Evolutionary conservation across 1,284 basidiomycete species (phyloP).

Genomic region (Agaricales sp.): DNA sequence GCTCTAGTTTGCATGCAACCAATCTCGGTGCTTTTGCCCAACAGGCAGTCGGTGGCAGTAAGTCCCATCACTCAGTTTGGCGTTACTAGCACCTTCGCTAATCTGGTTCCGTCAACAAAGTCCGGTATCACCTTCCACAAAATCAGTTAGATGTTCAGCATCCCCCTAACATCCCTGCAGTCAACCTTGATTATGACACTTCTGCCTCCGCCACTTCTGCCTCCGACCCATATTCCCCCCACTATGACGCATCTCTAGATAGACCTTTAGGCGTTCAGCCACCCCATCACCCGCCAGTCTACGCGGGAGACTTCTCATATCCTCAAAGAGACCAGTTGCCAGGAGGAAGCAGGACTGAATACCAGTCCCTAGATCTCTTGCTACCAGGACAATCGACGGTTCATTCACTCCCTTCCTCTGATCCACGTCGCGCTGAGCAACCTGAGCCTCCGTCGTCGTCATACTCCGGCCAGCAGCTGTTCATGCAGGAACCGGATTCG

Average conservation of each 20-base stretch:
- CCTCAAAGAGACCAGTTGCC: neutral
- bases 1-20: slow-evolving; percentile 61
- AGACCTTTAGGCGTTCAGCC: neutral
- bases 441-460: neutral
- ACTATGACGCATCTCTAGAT: neutral
- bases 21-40: slow-evolving; percentile 43
- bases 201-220: neutral
- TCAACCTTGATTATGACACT: slow-evolving; percentile 34
- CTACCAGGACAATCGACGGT: neutral
- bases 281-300: neutral
- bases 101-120: slow-evolving; percentile 42
- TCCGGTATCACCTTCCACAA: slow-evolving; percentile 47
- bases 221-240: neutral
- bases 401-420: neutral
- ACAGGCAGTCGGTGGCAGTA: slow-evolving; percentile 33
- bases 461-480: neutral
- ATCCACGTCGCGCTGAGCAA: neutral
- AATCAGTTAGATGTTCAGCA: slow-evolving; percentile 39
- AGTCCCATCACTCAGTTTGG: slow-evolving; percentile 32
- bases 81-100: slow-evolving; percentile 27
- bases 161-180: slow-evolving; percentile 32
- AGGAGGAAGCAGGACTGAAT: neutral
- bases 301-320: neutral
- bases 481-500: neutral
- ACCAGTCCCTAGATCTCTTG: neutral